Base-by-base conservation (phyloP, 345 rosid species). In the Eucalyptus polyanthemos region DNA sequence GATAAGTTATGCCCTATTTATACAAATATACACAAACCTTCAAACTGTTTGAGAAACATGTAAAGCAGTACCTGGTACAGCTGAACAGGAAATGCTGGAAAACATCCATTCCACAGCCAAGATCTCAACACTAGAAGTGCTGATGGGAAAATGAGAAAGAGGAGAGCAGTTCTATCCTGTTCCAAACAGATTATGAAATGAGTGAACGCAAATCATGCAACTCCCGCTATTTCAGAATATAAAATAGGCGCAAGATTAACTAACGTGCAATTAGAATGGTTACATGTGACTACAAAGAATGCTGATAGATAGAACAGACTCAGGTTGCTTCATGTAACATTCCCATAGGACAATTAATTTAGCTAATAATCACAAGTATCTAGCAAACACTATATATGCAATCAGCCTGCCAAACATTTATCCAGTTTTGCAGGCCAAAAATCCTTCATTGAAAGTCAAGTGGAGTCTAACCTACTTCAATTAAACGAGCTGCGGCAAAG, bases 81-180 rank as follows among this genome's bases (percentile, higher is more conserved):
- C 91, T 98, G 99, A 89, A 98, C 99, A 58, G 99, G 99, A 89
- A 98, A 96, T 40, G 99, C 94, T 1, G 99, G 99, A 94, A 98
- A 93, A 91, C 99, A 98, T 67, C 98, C 98, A 90, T 91, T 92
- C 99, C 99, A 98, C 86, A 94, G 89, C 94, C 95, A 95, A 87
- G 99, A 94, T 92, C 99, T 93, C 80, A 95, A 93, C 65, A 94
- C 91, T 25, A 97, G 95, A 34, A 98, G 95, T 53, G 91, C 65
- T 24, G 96, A 94, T 29, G 99, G 99, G 90, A 98, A 98, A 80
- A 98, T 90, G 86, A 97, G 99, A 89, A 98, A 98, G 27, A 98
- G 93, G 90, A 97, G 95, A 89, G 99, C 99, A 56, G 99, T 98
- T 91, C 93, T 96, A 87, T 98, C 99, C 99, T 97, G 98, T 90